phyloP scores from a whole-genome alignment of 345 rosid genomes.

The Hevea brasiliensis region DNA sequence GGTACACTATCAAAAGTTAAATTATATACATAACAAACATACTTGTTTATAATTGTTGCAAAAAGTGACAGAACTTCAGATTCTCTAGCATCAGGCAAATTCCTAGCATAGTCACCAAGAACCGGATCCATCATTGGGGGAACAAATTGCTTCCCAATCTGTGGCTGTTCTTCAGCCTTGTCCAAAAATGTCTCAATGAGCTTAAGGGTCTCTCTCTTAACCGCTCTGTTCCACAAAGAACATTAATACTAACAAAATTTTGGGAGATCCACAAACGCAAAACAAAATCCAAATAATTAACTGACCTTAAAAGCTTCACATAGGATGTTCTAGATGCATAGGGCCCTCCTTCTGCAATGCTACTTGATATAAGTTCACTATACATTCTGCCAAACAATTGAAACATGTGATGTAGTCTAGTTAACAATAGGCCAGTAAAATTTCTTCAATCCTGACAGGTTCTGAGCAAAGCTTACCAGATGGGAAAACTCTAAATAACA shows the following conservation, averaged over 20 bases:
- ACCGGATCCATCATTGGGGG: conserved; percentile 99
- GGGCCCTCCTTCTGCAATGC: conserved; percentile 92
- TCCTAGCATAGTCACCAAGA: conserved; percentile 95
- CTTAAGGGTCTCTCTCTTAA: conserved; percentile 98
- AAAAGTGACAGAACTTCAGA: conserved; percentile 96
- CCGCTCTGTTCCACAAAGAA: conserved; percentile 61
- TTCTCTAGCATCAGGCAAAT: conserved; percentile 99
- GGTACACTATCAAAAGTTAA: neutral
- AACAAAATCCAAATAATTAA: neutral
- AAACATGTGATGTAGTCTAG: conserved; percentile 5
- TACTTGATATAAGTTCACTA: conserved; percentile 96
- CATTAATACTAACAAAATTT: neutral
- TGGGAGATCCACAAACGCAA: no score
- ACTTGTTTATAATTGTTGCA: conserved; percentile 99
- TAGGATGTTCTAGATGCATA: conserved; percentile 82
- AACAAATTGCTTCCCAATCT: conserved; percentile 97
- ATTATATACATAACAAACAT: conserved; percentile 11
- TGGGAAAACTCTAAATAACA: neutral
- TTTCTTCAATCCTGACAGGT: conserved; percentile 1
- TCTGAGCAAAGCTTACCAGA: neutral
- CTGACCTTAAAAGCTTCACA: conserved; percentile 89
- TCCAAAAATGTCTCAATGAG: conserved; percentile 97
- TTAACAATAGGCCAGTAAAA: neutral
- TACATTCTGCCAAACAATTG: conserved; percentile 73
- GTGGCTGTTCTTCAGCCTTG: conserved; percentile 99